These are phyloP conservation scores for Crassisporium funariophilum DNA, from an alignment of 768 basidiomycete species.

Conservation along the genomic window DNA sequence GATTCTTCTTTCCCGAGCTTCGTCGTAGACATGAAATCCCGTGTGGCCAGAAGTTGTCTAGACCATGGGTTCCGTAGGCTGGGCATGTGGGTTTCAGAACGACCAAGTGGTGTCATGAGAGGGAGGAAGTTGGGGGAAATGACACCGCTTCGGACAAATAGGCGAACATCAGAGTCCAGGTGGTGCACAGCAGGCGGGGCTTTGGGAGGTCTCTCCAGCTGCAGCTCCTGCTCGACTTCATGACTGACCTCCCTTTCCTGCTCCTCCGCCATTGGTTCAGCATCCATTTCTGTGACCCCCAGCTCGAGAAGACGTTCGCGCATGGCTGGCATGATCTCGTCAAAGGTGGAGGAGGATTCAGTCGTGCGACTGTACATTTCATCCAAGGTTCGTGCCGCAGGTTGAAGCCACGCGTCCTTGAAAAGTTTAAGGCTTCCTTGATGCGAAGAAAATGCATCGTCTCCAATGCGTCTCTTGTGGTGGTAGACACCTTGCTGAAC, in stretches of 20 bases:
- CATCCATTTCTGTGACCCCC: slow-evolving; percentile 23
- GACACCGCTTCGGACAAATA: slow-evolving; percentile 31
- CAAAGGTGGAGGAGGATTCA: background rate
- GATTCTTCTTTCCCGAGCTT: slow-evolving; percentile 6
- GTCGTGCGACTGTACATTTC: slow-evolving; percentile 31
- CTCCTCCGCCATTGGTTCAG: slow-evolving; percentile 43
- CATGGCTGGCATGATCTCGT: slow-evolving; percentile 16
- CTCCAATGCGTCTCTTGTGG: slow-evolving; percentile 23
- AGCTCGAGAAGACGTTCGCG: slow-evolving; percentile 24
- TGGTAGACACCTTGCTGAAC: slow-evolving; percentile 40
- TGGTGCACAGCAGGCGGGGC: slow-evolving; percentile 28
- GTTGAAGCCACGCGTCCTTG: slow-evolving; percentile 36
- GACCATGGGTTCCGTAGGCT: slow-evolving; percentile 18
- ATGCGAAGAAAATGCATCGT: slow-evolving; percentile 7
- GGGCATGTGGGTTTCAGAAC: slow-evolving; percentile 9
- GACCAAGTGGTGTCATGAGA: slow-evolving; percentile 19
- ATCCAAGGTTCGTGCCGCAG: slow-evolving; percentile 38
- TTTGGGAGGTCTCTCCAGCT: slow-evolving; percentile 37
- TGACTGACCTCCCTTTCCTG: slow-evolving; percentile 51
- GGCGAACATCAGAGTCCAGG: slow-evolving; percentile 25
- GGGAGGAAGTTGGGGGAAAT: slow-evolving; percentile 22
- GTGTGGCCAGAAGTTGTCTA: slow-evolving; percentile 29
- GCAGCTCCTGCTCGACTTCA: slow-evolving; percentile 44
- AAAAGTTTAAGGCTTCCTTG: slow-evolving; percentile 11
- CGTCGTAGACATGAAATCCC: slow-evolving; percentile 37